These are phyloP conservation scores for Sphenostylis stenocarpa DNA, from an alignment of 306 rosid genomes.

Conservation along the genomic window DNA sequence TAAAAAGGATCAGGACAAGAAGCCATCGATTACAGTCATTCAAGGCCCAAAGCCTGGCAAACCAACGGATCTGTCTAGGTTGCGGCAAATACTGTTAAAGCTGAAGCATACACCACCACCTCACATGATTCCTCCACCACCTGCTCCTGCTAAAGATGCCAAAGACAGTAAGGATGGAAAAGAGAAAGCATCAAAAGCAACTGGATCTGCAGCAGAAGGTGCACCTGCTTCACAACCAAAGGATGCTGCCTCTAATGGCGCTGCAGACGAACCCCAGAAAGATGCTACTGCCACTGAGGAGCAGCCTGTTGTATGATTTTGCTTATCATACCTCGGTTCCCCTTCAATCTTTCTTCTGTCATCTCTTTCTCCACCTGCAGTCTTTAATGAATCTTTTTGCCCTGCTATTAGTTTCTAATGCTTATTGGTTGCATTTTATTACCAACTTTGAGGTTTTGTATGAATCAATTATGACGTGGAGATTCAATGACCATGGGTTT, in stretches of 20 bases:
- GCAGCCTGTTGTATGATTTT: constrained; percentile 46
- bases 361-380: constrained; percentile 28
- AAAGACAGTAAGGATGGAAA: constrained; percentile 71
- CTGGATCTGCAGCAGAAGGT: constrained; percentile 53
- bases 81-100: constrained; percentile 88
- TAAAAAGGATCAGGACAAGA: constrained; percentile 96
- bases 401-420: constrained; percentile 40
- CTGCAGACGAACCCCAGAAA: constrained; percentile 49
- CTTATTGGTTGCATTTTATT: constrained; percentile 36
- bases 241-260: constrained; percentile 57
- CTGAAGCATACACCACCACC: constrained; percentile 98
- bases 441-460: constrained; percentile 38
- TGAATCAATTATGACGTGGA: constrained; percentile 39
- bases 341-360: constrained; percentile 24
- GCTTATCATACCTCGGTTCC: constrained; percentile 15
- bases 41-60: constrained; percentile 99
- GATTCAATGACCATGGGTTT: constrained; percentile 37
- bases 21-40: constrained; percentile 78
- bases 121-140: constrained; percentile 97
- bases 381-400: constrained; percentile 36
- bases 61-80: constrained; percentile 91
- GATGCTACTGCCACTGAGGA: constrained; percentile 56
- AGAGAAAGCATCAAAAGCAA: constrained; percentile 59
- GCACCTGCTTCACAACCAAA: constrained; percentile 54
- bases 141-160: constrained; percentile 67